Evolutionary conservation across 73 alveolate species (phyloP), one percentile per base, ranked within the genome.

Genomic region (Paramecium octaurelia): DNA sequence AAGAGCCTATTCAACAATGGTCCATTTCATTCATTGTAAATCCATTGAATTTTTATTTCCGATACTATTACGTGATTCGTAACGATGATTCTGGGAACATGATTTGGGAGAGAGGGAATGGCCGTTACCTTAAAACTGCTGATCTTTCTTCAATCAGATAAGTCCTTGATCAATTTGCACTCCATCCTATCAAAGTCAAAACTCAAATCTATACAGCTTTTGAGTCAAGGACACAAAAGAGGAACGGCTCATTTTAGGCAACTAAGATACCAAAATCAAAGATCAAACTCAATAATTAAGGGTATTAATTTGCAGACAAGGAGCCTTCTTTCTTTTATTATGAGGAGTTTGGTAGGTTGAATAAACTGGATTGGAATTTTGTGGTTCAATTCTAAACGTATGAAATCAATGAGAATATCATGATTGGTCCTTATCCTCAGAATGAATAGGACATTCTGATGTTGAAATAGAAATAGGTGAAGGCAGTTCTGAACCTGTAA

Each of bases 31-130:
- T 80, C 27, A 24, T 44, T 18, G 91, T 80, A 31, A 35, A 80
- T 48, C 91, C 91, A 6, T n/a, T 24, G 0, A 80, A 42, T 8
- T 80, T 80, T 35, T 80, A 21, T 43, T 80, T 80, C 73, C 36
- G 91, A 80, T 80, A 80, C 18, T 80, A 80, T 80, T 80, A 80
- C 21, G 91, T 80, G 46, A 80, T 80, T 6, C 46, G 75, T 14
- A 80, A 80, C n/a, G 91, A 80, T 42, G 75, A 80, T 2, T 9
- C 70, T 2, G 75, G 75, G 0, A 24, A 59, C 12, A 80, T 80
- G 91, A 48, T 80, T 24, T 80, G 91, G 91, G 91, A 80, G 27
- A 21, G 91, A 42, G 91, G 91, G n/a, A 42, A 42, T 24, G 91
- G 91, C 6, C 35, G 91, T 21, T 21, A 20, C 8, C 43, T 80